A percentile compares a stretch with the other conserved stretches of the same genome.
Evolutionary conservation across 2,329 filamentous ascomycete genomes (phyloP).

Genomic region (Aspergillus bombycis): DNA sequence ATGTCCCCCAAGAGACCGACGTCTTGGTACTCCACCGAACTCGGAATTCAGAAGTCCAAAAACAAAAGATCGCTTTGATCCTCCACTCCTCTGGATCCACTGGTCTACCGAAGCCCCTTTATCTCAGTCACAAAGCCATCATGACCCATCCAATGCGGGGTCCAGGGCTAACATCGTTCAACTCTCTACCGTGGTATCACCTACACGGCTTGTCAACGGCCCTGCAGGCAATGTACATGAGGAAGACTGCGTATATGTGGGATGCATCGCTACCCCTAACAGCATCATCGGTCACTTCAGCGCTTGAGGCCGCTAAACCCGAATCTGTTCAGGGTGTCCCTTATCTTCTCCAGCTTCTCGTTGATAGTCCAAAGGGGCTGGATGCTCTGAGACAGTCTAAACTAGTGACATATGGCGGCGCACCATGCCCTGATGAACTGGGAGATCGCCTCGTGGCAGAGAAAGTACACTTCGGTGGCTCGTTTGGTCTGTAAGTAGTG

Average conservation of each 20-base stretch:
- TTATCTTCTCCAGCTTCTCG: conserved; percentile 46
- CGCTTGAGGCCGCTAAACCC: conserved; percentile 40
- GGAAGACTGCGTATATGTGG: conserved; percentile 46
- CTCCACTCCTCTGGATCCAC: conserved; percentile 55
- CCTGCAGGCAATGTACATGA: conserved; percentile 50
- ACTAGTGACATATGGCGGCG: conserved; percentile 46
- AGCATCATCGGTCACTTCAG: conserved; percentile 37
- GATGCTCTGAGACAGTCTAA: conserved; percentile 41
- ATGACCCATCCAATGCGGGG: conserved; percentile 41
- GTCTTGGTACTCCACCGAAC: conserved; percentile 22
- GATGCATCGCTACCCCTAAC: conserved; percentile 46
- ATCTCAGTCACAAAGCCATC: conserved; percentile 46
- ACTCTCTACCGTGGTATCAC: conserved; percentile 50
- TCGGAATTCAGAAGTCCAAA: conserved; percentile 32
- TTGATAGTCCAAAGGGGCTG: conserved; percentile 40
- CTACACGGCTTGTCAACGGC: conserved; percentile 47
- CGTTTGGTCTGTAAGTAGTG: conserved; percentile 46
- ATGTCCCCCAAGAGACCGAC: conserved; percentile 13
- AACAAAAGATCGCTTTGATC: conserved; percentile 41
- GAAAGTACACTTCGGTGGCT: conserved; percentile 41
- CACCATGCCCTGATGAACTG: conserved; percentile 47
- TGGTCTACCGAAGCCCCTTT: conserved; percentile 51
- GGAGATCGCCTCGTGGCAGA: conserved; percentile 43
- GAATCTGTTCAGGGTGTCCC: conserved; percentile 48
- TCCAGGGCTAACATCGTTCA: conserved; percentile 46